A percentile compares a stretch with the other conserved stretches of the same genome.
These are phyloP conservation scores for Tetradesmus obliquus DNA, from an alignment of 139 green algal genomes.

Conservation along the genomic window DNA sequence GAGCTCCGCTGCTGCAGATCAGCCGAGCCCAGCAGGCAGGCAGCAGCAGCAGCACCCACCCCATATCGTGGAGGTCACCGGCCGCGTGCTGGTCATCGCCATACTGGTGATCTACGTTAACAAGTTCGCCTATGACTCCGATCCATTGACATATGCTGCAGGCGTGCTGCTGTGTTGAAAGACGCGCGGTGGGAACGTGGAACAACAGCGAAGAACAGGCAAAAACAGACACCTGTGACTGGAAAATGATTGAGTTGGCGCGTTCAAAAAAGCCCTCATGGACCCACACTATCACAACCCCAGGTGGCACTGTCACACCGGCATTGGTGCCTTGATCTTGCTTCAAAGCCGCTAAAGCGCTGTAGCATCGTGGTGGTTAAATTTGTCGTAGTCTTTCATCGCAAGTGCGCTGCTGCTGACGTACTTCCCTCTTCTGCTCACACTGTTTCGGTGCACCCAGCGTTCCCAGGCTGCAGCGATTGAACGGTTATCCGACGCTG, in stretches of 20 bases:
- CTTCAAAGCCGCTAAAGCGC: neutral
- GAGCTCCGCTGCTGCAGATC: neutral
- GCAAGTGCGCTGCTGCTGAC: neutral
- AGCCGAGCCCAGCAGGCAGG: neutral
- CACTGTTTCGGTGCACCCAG: neutral
- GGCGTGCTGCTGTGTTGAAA: neutral
- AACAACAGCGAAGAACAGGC: neutral
- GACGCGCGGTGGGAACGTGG: neutral
- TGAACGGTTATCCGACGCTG: neutral
- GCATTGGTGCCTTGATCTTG: neutral
- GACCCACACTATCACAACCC: neutral
- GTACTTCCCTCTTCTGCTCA: neutral
- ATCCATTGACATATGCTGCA: neutral
- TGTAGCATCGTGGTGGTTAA: neutral
- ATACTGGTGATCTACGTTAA: neutral
- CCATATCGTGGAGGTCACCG: constrained; percentile 30
- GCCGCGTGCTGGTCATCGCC: constrained; percentile 15
- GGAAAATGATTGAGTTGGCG: neutral
- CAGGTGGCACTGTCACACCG: neutral
- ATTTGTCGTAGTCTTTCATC: neutral
- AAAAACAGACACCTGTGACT: no score
- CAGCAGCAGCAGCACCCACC: constrained; percentile 27
- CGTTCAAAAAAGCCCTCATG: neutral
- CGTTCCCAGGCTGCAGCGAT: neutral
- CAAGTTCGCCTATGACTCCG: neutral